Base-by-base conservation (phyloP, 257 asterid species). In the Schizonepeta tenuifolia region DNA sequence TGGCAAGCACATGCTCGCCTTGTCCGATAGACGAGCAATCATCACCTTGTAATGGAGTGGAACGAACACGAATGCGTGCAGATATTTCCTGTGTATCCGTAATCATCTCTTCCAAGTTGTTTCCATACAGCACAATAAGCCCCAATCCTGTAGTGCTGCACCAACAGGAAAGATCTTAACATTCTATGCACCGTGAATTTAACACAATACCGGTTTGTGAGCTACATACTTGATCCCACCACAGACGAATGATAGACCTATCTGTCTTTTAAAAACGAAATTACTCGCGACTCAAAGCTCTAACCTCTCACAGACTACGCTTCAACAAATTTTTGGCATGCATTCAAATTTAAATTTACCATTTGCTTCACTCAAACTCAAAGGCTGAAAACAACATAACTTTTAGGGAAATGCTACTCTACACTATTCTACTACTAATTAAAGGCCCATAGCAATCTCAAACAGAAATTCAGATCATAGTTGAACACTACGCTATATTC, bases 11-110 rank as follows among this genome's bases (percentile, higher is more conserved):
- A 53, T 14, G 79, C 13, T 83, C 72, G 2, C 83, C 85, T 77
- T 71, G 77, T 58, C 65, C 69, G 46, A 88, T 59, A 53, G 73
- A 77, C 14, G 80, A 73, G 80, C 95, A 88, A 58, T 81, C 83
- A 64, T 74, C 84, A 62, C 83, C 84, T 70, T 84, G 82, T 65
- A 88, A 78, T 63, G 91, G 90, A 78, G 67, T 65, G 13, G 95
- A 86, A 51, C 95, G 87, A 56, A 84, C 73, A 28, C 89, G 89
- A 28, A 88, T 22, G 5, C 85, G 83, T 46, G 76, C 54, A 44
- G 62, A 70, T 71, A 83, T 84, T 38, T 82, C 91, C 40, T 84
- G 82, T 77, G 77, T 76, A 59, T 79, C 82, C 9, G 20, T 24
- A 22, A 86, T 79, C 1, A 49, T 66, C 64, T 81, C 88, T 57